Percentiles rank a stretch among this genome's conserved stretches.
These are phyloP conservation scores for Candida silvicultrix DNA, from an alignment of 805 yeast genomes.

Conservation along the genomic window DNA sequence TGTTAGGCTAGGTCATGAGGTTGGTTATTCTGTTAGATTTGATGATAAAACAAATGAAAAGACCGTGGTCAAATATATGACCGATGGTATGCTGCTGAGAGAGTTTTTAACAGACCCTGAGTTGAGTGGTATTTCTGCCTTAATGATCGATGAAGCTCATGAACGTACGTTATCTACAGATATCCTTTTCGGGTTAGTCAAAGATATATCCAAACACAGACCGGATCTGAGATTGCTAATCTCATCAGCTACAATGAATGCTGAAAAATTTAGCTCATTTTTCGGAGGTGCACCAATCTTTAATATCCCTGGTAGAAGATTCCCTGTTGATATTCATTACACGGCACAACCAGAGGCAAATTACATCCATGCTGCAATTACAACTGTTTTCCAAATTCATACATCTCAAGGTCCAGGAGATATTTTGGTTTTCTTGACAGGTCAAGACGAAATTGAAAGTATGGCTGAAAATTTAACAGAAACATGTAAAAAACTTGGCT, in stretches of 20 bases:
- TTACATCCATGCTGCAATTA: conserved; percentile 82
- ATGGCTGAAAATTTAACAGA: conserved; percentile 67
- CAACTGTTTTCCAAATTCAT: conserved; percentile 85
- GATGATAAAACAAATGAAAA: conserved; percentile 65
- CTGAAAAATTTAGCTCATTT: conserved; percentile 76
- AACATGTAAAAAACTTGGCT: conserved; percentile 57
- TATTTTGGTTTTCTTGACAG: conserved; percentile 84
- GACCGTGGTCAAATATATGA: conserved; percentile 81
- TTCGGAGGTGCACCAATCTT: conserved; percentile 83
- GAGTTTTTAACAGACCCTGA: conserved; percentile 79
- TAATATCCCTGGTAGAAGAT: conserved; percentile 89
- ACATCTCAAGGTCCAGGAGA: conserved; percentile 70
- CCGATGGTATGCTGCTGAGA: conserved; percentile 91
- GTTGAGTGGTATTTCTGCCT: conserved; percentile 61
- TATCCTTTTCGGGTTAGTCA: conserved; percentile 69
- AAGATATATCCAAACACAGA: conserved; percentile 57
- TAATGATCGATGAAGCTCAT: conserved; percentile 96
- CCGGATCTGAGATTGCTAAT: conserved; percentile 70
- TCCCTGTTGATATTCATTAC: conserved; percentile 81
- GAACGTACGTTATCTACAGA: conserved; percentile 95
- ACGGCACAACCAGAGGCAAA: conserved; percentile 87
- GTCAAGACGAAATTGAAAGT: conserved; percentile 92
- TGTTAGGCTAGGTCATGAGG: conserved; percentile 72
- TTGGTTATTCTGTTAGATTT: conserved; percentile 85
- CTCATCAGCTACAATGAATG: conserved; percentile 94